Base-by-base conservation (phyloP, 2,329 filamentous ascomycete genomes). In the Tolypocladium paradoxum region DNA sequence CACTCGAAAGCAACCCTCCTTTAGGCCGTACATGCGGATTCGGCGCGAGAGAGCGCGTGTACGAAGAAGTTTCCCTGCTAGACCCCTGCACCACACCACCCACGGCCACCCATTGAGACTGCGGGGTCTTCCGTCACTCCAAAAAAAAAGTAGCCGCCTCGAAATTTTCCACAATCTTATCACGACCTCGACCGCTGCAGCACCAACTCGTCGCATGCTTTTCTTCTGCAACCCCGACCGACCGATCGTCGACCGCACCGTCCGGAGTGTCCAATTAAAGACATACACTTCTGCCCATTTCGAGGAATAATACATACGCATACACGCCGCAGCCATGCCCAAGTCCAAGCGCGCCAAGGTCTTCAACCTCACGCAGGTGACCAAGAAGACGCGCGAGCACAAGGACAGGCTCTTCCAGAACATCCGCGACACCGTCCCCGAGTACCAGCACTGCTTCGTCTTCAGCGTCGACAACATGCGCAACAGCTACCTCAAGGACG, bases 401-500 rank as follows among this genome's bases (percentile, higher is more conserved):
- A 91, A 91, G 71, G 82, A 91, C 66, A 85, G 86, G 66, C 85
- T 97, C 58, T 96, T 92, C 75, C 78, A 86, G 71, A 90, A 88
- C 70, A 87, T 99, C 59, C 90, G 90, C 70, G 85, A 91, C 68
- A 85, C 84, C 65, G 79, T 95, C 56, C 86, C 90, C 67, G 76
- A 88, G 65, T 96, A 92, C 78, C 82, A 90, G 72, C 84, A 92
- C 77, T 87, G 92, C 74, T 95, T 95, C 73, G 88, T 96, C 68
- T 95, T 99, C 70, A 81, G 82, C 65, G 85, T 99, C 62, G 88
- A 95, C 68, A 96, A 97, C 77, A 96, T 96, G 90, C 90, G 93
- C 70, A 99, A 99, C 76, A 95, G 85, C 62, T 91, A 96, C 72
- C 76, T 97, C 65, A 96, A 96, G 76, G 84, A 90, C 64, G 88